Base-by-base conservation (phyloP, 169 alveolate species). In the Eimeria sp. region DNA sequence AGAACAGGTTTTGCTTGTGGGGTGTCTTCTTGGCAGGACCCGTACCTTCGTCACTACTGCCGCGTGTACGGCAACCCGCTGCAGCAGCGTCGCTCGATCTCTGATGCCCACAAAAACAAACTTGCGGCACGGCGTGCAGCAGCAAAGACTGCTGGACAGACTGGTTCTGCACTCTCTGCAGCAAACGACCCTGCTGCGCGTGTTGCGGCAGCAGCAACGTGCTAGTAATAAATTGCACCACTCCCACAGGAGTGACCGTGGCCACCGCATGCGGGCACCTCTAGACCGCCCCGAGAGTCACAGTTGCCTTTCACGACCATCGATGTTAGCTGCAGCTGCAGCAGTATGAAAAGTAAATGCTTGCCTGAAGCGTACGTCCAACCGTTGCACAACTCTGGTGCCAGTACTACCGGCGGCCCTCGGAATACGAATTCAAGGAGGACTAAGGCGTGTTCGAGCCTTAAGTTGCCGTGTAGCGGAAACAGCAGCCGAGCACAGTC, bases 31-130 rank as follows among this genome's bases (percentile, higher is more conserved):
- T 27, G 16, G 27, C 80, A 84, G 92, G 78, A 84, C 47, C 78
- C 80, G 2, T 40, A 47, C n/a, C 75, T 84, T 45, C 78, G 75
- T 30, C 78, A 84, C 61, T 61, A 58, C 92, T 58, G 80, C 80
- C 92, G 92, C 25, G 45, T 9, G 57, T 34, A 58, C 80, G 75
- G 92, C 58, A 27, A 57, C 45, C 92, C 61, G n/a, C 75, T 84
- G 78, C 75, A 84, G 80, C 92, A 84, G 58, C 92, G 92, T 40
- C 78, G 14, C 25, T 14, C 58, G 13, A 58, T 40, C 40, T 30
- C 61, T 54, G 92, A 76, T 5, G 61, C 92, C 9, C 7, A 70
- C 10, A 57, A 80, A 25, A 84, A 58, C 43, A 47, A 51, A n/a
- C 90, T 82, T 45, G 65, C 67, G 6, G 72, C 89, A 51, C 27